Evolutionary conservation across 2,329 filamentous ascomycete genomes (phyloP).

Genomic region (Intubia oerlemansii): DNA sequence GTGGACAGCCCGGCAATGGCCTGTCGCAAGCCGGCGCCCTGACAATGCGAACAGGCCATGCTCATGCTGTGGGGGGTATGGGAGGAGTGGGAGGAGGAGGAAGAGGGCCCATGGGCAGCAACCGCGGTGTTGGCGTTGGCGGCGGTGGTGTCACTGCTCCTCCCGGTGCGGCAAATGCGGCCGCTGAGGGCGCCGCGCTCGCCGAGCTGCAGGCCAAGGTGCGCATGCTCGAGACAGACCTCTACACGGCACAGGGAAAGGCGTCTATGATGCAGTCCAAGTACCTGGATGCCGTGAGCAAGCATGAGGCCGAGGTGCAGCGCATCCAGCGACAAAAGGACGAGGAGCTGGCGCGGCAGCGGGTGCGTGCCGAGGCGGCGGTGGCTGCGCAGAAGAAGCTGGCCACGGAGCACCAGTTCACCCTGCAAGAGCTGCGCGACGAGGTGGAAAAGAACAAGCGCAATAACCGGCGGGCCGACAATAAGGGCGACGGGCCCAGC

Average conservation of each 20-base stretch:
- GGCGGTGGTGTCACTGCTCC: neutral
- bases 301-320: constrained; percentile 40
- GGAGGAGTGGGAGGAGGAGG: neutral
- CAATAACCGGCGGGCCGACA: constrained; percentile 10
- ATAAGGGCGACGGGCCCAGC: constrained; percentile 14
- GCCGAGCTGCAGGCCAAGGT: constrained; percentile 30
- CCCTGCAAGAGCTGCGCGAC: constrained; percentile 49
- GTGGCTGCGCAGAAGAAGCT: constrained; percentile 41
- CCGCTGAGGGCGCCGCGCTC: constrained; percentile 7
- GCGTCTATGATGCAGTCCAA: constrained; percentile 56
- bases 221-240: constrained; percentile 29
- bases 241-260: constrained; percentile 46
- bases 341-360: constrained; percentile 41
- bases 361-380: constrained; percentile 42
- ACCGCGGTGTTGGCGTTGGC: neutral
- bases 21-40: no score
- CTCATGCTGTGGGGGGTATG: no score
- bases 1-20: no score
- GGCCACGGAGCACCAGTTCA: constrained; percentile 50
- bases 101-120: neutral
- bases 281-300: constrained; percentile 35
- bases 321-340: constrained; percentile 38
- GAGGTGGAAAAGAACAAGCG: constrained; percentile 22
- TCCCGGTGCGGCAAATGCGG: no score
- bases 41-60: no score